Percentiles rank a stretch among this genome's conserved stretches.
These are phyloP conservation scores for Cryptococcus maquisensis DNA, from an alignment of 1,284 basidiomycete genomes.

Conservation along the genomic window DNA sequence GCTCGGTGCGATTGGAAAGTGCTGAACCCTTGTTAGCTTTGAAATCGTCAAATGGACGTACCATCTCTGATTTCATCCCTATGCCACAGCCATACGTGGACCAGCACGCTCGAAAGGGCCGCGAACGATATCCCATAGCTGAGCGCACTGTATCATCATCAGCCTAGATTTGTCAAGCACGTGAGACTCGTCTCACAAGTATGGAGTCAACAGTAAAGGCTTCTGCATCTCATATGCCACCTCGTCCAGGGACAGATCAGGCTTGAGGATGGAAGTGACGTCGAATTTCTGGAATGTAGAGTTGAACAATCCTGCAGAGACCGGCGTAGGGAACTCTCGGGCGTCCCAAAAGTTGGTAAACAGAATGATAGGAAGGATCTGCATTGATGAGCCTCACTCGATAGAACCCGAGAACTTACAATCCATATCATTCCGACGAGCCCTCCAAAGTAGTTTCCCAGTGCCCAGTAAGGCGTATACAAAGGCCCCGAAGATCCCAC, in stretches of 20 bases:
- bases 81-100: constrained; percentile 54
- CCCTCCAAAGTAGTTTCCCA: constrained; percentile 48
- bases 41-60: constrained; percentile 7
- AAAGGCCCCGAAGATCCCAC: constrained; percentile 51
- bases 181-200: constrained; percentile 42
- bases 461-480: constrained; percentile 54
- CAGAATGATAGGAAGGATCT: constrained; percentile 50
- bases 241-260: constrained; percentile 50
- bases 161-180: not conserved
- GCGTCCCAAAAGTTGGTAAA: constrained; percentile 52
- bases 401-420: constrained; percentile 22
- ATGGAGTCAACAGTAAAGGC: constrained; percentile 53
- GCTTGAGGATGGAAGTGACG: constrained; percentile 44
- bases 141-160: constrained; percentile 30
- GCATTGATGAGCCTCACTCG: not conserved
- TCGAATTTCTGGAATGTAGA: constrained; percentile 43
- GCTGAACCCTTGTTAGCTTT: constrained; percentile 28
- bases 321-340: constrained; percentile 43
- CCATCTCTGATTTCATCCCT: constrained; percentile 50
- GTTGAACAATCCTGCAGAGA: constrained; percentile 45
- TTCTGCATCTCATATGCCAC: constrained; percentile 45
- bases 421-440: constrained; percentile 52
- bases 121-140: constrained; percentile 52
- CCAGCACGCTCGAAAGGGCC: constrained; percentile 51
- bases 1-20: constrained; percentile 35